Evolutionary conservation across 192 early-diverging fungal genomes (phyloP), one percentile per base, ranked within the genome.

Genomic region (Backusella luteola): DNA sequence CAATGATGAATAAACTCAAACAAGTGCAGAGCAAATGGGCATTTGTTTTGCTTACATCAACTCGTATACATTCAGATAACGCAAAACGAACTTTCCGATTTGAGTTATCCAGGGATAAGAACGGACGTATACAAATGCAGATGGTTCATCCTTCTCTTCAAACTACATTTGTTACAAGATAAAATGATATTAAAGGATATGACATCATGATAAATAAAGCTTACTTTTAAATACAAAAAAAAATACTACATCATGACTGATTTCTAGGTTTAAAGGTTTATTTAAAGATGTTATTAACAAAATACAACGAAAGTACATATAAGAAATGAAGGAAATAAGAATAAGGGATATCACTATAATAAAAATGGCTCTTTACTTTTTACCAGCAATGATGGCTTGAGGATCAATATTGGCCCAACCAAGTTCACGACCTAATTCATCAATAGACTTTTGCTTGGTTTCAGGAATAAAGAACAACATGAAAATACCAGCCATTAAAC

Each of bases 401-500:
- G 53, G 53, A 26, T 59, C 53, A 59, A 59, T 59, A 63, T 73
- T 38, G 36, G 26, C 46, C 81, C 69, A 82, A 75, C 73, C 73
- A 26, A 68, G 19, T 32, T 71, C 53, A 44, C 68, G 34, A 79
- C 83, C 80, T 59, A 88, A 87, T 34, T 93, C 91, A 41, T 94
- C 93, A 34, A 86, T 78, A 35, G 84, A 85, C 68, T 87, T 73
- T 17, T 86, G 85, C 68, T 89, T 87, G 35, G 87, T 89, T 82
- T 90, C 90, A 7, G 87, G 87, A 19, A 91, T 80, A 44, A 81
- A 77, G 23, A 53, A 59, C 32, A 77, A 67, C 7, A 86, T 87
- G 44, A 88, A 86, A 19, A 76, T 56, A 34, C 73, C 72, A 32
- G 77, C 78, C 26, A 80, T 67, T n/a, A 80, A 56, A 19, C 85